phyloP scores from a whole-genome alignment of 768 basidiomycete genomes.

The Arthromyces matolae region DNA sequence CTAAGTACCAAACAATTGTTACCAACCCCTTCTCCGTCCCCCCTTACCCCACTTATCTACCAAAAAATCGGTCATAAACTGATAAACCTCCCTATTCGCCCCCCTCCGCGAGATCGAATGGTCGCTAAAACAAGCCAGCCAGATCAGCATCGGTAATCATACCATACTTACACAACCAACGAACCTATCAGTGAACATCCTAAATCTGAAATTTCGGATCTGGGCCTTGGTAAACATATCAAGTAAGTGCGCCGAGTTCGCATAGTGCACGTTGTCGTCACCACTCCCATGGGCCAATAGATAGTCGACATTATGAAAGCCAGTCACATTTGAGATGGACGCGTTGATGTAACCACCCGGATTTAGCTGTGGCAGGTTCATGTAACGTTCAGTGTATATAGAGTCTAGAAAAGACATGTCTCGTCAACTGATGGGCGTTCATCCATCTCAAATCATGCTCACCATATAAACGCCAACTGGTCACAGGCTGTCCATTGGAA shows the following conservation, averaged over 20 bases:
- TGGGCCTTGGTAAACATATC: constrained; percentile 86
- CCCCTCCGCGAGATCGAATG: constrained; percentile 72
- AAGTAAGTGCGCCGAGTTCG: constrained; percentile 85
- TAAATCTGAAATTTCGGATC: constrained; percentile 76
- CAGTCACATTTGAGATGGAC: constrained; percentile 84
- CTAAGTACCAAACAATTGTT: too few relatives aligned
- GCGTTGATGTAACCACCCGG: constrained; percentile 86
- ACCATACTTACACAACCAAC: constrained; percentile 19
- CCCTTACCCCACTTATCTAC: constrained; percentile 93
- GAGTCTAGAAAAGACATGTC: constrained; percentile 65
- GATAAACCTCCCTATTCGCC: constrained; percentile 80
- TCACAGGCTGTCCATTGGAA: constrained; percentile 60
- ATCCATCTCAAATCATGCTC: constrained; percentile 25
- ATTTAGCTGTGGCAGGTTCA: constrained; percentile 80
- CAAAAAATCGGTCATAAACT: constrained; percentile 82
- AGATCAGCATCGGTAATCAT: constrained; percentile 14
- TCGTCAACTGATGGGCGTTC: constrained; percentile 6
- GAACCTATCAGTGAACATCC: constrained; percentile 97
- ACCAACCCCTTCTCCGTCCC: constrained; percentile 62
- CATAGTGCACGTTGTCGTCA: constrained; percentile 96
- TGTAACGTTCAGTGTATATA: constrained; percentile 97
- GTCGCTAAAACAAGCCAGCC: constrained; percentile 49
- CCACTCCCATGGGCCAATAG: constrained; percentile 90
- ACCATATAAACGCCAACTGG: constrained; percentile 83
- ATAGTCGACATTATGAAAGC: constrained; percentile 77